Conservation (phyloP, 805 yeast species). For the Wickerhamomyces sydowiorum region DNA sequence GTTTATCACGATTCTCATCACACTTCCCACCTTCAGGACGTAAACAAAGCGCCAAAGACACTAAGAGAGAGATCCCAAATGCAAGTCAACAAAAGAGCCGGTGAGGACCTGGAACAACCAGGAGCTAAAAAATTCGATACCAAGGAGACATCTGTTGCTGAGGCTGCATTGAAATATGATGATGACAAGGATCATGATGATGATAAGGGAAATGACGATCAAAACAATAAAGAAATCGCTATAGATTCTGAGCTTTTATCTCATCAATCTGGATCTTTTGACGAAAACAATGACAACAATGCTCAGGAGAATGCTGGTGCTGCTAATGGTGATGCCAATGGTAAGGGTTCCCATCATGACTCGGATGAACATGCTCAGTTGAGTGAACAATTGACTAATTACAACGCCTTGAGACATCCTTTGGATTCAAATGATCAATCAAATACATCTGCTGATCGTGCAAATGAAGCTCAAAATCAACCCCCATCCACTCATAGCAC, state of each 20-base stretch:
- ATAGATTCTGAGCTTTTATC: conserved; percentile 19
- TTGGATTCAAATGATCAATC: not conserved
- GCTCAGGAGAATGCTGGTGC: not conserved
- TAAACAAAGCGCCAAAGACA: conserved; percentile 1
- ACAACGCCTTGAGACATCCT: not conserved
- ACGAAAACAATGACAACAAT: conserved; percentile 4
- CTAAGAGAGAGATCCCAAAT: conserved; percentile 1
- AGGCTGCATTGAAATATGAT: conserved; percentile 3
- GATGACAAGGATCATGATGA: not conserved
- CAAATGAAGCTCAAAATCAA: not conserved
- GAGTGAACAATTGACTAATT: conserved; percentile 1
- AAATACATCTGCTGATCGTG: too few species aligned
- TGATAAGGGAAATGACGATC: conserved; percentile 2
- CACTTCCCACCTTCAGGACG: not conserved
- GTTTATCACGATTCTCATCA: conserved; percentile 14
- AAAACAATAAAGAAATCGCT: conserved; percentile 8
- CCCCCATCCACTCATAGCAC: not conserved
- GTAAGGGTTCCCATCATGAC: conserved; percentile 9
- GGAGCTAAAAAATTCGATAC: not conserved
- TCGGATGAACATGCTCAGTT: conserved; percentile 3
- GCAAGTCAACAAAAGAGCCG: conserved; percentile 14
- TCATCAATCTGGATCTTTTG: conserved; percentile 10
- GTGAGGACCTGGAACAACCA: not conserved
- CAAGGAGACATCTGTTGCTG: conserved; percentile 3
- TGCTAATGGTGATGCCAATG: not conserved